A percentile compares a stretch with the other conserved stretches of the same genome.
Conservation (phyloP, 805 yeast genomes). For the Schwanniomyces sp. region DNA sequence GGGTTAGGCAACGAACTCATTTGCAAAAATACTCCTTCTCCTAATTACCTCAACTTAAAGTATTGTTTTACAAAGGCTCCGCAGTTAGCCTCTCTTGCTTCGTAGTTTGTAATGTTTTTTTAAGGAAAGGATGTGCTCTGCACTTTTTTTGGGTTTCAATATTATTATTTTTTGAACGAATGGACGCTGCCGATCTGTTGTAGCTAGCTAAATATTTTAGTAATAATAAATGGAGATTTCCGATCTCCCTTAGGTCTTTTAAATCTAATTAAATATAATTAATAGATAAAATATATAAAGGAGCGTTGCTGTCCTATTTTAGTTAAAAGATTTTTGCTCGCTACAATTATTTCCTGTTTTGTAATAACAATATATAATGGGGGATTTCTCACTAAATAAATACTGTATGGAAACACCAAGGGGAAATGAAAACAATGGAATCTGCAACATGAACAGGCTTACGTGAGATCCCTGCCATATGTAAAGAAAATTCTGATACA, state of each 20-base stretch:
- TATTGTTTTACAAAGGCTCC: neutral
- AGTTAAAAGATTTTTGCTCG: neutral
- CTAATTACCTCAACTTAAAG: neutral
- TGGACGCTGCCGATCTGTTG: neutral
- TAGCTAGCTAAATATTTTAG: neutral
- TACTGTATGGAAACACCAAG: neutral
- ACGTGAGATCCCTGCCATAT: neutral
- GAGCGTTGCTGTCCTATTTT: constrained; percentile 1
- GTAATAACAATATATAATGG: neutral
- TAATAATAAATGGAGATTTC: neutral
- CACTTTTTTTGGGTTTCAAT: neutral
- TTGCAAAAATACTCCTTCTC: neutral
- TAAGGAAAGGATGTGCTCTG: neutral
- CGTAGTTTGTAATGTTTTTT: neutral
- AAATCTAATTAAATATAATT: neutral
- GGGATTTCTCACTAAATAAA: neutral
- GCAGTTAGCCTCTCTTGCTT: neutral
- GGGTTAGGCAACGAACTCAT: constrained; percentile 14
- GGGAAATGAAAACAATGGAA: neutral
- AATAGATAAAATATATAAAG: neutral
- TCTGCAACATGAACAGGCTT: neutral
- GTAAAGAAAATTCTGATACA: neutral
- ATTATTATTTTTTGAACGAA: neutral
- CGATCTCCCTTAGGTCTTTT: neutral
- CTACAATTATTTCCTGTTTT: neutral